Evolutionary conservation across 1,284 basidiomycete species (phyloP).

Genomic region (Apiotrichum veenhuisii): DNA sequence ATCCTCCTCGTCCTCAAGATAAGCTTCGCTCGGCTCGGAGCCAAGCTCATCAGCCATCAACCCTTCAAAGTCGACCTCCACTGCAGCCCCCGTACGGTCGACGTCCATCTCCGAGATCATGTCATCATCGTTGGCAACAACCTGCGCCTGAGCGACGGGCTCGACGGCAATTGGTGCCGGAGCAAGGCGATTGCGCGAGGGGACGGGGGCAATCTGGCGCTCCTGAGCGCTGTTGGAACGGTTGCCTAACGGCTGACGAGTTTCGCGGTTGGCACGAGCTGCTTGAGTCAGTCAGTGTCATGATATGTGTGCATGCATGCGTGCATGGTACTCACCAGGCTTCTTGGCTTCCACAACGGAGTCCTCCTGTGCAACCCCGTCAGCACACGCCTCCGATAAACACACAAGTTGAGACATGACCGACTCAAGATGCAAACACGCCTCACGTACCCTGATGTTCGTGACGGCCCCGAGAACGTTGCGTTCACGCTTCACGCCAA

Average conservation of each 20-base stretch:
- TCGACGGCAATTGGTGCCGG: conserved; percentile 20
- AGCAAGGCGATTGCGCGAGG: conserved; percentile 19
- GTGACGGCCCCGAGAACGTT: conserved; percentile 40
- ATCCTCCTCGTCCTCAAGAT: conserved; percentile 41
- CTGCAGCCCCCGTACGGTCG: conserved; percentile 20
- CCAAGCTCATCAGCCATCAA: conserved; percentile 4
- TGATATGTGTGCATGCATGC: background rate
- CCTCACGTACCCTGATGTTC: conserved; percentile 26
- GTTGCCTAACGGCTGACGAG: conserved; percentile 35
- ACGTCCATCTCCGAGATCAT: conserved; percentile 38
- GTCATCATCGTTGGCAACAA: conserved; percentile 15
- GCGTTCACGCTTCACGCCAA: conserved; percentile 42
- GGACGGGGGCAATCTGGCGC: conserved; percentile 41
- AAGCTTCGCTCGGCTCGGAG: conserved; percentile 11
- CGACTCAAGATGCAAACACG: background rate
- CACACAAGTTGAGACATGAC: background rate
- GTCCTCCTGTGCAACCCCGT: conserved; percentile 23
- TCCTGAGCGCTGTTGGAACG: conserved; percentile 26
- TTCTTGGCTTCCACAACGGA: conserved; percentile 32
- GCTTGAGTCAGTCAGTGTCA: background rate
- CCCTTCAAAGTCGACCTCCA: conserved; percentile 9
- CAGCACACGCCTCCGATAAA: background rate
- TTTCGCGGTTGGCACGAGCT: conserved; percentile 21
- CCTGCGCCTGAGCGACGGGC: conserved; percentile 5
- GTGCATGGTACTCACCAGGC: conserved; percentile 25